These are phyloP conservation scores for Cyberlindnera bimundalis DNA, from an alignment of 805 yeast species.

Conservation along the genomic window DNA sequence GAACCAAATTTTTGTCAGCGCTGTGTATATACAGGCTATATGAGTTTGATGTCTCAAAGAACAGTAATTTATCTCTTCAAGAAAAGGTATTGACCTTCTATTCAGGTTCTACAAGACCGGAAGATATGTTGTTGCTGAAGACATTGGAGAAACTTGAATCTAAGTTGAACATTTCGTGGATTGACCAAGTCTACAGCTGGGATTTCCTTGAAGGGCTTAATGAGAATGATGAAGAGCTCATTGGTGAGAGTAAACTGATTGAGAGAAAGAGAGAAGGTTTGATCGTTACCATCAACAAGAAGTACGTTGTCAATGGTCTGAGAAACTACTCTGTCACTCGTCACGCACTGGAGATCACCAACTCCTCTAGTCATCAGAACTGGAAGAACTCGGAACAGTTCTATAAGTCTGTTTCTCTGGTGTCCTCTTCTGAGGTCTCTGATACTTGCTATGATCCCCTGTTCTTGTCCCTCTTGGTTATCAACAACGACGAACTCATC, in stretches of 20 bases:
- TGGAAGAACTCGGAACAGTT: slow-evolving; percentile 32
- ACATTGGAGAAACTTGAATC: slow-evolving; percentile 59
- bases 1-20: slow-evolving; percentile 40
- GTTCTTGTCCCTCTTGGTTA: slow-evolving; percentile 56
- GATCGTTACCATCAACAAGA: slow-evolving; percentile 49
- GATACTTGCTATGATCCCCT: slow-evolving; percentile 58
- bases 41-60: slow-evolving; percentile 40
- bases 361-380: slow-evolving; percentile 9
- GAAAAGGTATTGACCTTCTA: slow-evolving; percentile 50
- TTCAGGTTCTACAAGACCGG: slow-evolving; percentile 56
- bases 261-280: slow-evolving; percentile 44
- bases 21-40: slow-evolving; percentile 49
- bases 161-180: slow-evolving; percentile 54
- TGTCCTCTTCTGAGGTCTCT: slow-evolving; percentile 24
- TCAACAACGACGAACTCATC: slow-evolving; percentile 65
- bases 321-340: slow-evolving; percentile 31
- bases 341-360: slow-evolving; percentile 29
- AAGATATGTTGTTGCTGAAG: slow-evolving; percentile 59
- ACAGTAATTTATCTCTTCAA: slow-evolving; percentile 46
- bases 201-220: slow-evolving; percentile 45
- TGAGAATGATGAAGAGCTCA: slow-evolving; percentile 42
- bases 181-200: slow-evolving; percentile 61
- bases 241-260: slow-evolving; percentile 46
- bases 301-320: slow-evolving; percentile 47
- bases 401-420: slow-evolving; percentile 23